These are phyloP conservation scores for Prinsepia uniflora DNA, from an alignment of 306 rosid genomes.

Conservation along the genomic window DNA sequence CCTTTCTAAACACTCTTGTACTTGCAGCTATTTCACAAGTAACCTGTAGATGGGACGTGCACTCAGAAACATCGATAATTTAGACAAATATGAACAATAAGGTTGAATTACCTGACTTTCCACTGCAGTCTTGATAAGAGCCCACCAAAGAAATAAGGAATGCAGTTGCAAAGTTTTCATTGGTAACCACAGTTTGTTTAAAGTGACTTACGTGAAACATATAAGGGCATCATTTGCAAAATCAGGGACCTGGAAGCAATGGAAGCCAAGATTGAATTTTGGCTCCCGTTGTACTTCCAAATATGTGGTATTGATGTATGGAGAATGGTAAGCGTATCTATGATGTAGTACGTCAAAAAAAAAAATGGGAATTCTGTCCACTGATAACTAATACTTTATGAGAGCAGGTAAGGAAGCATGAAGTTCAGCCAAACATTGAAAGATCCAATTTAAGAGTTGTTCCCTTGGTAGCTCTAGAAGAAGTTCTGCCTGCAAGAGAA, in stretches of 20 bases:
- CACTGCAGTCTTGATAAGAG: not conserved
- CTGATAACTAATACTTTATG: conserved; percentile 56
- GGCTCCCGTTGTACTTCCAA: conserved; percentile 11
- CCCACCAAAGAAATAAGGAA: not conserved
- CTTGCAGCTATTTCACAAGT: conserved; percentile 2
- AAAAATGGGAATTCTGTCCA: not conserved
- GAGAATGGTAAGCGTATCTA: not conserved
- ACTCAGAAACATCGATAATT: not conserved
- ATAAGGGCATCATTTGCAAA: conserved; percentile 24
- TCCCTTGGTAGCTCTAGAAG: conserved; percentile 91
- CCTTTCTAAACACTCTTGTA: not conserved
- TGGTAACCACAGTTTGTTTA: not conserved
- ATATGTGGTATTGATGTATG: conserved; percentile 2
- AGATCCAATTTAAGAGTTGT: conserved; percentile 87
- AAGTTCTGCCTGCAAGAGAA: conserved; percentile 76
- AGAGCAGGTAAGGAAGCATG: conserved; percentile 88
- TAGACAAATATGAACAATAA: not conserved
- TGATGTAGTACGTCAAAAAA: not conserved
- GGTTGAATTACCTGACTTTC: conserved; percentile 12
- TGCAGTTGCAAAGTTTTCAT: not conserved
- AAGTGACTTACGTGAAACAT: conserved; percentile 17
- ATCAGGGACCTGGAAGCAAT: conserved; percentile 6
- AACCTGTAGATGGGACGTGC: not conserved
- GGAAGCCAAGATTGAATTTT: conserved; percentile 3
- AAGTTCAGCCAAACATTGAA: conserved; percentile 86